A percentile compares a stretch with the other conserved stretches of the same genome.
Conservation (phyloP, 2,329 filamentous ascomycete species). For the Sordariomycetes sp. region DNA sequence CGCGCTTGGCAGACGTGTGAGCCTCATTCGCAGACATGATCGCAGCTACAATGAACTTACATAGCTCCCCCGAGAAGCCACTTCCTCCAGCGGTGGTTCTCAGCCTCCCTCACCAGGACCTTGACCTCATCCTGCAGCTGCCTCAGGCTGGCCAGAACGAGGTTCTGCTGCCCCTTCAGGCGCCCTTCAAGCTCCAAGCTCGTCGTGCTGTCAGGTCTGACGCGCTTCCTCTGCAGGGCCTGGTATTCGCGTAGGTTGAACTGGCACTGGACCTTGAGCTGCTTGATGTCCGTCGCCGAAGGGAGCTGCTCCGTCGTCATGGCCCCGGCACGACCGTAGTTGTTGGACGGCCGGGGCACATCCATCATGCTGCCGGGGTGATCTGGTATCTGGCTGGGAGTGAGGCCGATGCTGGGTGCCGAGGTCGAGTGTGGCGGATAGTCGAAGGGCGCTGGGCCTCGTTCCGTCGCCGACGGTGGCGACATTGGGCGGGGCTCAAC, state of each 20-base stretch:
- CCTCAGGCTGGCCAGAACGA: conserved; percentile 34
- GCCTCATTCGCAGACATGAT: background rate
- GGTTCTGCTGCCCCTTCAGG: conserved; percentile 29
- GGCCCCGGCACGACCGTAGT: conserved; percentile 6
- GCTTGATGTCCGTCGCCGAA: background rate
- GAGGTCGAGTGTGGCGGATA: conserved; percentile 1
- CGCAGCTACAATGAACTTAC: conserved; percentile 27
- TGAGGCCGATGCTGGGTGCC: conserved; percentile 7
- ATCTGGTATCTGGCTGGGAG: conserved; percentile 11
- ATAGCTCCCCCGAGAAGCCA: conserved; percentile 42
- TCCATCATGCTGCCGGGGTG: conserved; percentile 10
- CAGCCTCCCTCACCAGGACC: conserved; percentile 30
- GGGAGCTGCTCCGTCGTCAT: background rate
- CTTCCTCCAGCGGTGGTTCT: conserved; percentile 41
- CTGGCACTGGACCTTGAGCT: conserved; percentile 22
- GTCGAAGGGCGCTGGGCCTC: conserved; percentile 1
- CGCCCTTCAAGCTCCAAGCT: conserved; percentile 30
- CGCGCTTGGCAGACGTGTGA: conserved; percentile 23
- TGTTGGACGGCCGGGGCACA: conserved; percentile 9
- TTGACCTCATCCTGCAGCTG: conserved; percentile 33
- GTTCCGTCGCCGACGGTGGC: no score
- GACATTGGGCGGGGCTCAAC: conserved; percentile 7
- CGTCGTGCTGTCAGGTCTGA: conserved; percentile 15
- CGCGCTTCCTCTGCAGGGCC: conserved; percentile 19
- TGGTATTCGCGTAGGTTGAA: conserved; percentile 25